phyloP scores from a whole-genome alignment of 257 asterid genomes.

The Sherardia arvensis region DNA sequence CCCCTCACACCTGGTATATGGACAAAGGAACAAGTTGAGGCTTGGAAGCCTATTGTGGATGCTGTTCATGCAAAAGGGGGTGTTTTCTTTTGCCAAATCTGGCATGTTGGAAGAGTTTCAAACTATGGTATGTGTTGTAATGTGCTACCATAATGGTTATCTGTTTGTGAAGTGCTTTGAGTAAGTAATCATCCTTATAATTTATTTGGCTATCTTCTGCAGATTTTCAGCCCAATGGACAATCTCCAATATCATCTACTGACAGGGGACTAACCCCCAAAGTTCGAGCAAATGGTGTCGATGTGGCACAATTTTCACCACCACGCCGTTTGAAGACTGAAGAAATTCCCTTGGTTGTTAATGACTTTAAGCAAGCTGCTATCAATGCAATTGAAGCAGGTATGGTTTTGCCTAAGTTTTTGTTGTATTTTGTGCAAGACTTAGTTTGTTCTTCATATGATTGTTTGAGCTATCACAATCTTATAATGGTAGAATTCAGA shows the following conservation, averaged over 20 bases:
- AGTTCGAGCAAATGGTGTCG: constrained; percentile 2
- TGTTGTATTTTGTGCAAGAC: no score
- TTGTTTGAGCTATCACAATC: no score
- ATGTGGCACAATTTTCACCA: constrained; percentile 12
- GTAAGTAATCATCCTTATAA: not conserved
- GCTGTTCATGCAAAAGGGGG: constrained; percentile 14
- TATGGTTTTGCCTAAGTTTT: no score
- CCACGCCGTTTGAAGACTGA: constrained; percentile 13
- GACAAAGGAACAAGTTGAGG: constrained; percentile 26
- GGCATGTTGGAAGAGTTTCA: constrained; percentile 15
- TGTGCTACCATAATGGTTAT: not conserved
- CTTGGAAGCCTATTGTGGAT: constrained; percentile 11
- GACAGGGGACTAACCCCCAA: constrained; percentile 15
- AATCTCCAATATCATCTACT: constrained; percentile 23
- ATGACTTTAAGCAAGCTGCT: constrained; percentile 22
- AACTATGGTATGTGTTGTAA: not conserved
- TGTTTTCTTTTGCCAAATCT: constrained; percentile 15
- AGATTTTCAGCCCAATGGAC: constrained; percentile 26
- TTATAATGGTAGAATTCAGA: not conserved
- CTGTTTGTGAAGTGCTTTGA: not conserved
- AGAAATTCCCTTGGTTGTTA: constrained; percentile 19
- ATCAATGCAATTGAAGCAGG: constrained; percentile 26
- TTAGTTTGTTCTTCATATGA: no score
- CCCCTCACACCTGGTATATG: constrained; percentile 12
- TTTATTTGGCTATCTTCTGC: not conserved